These are phyloP conservation scores for Aotearoamyces nothofagi DNA, from an alignment of 2,329 filamentous ascomycete species.

Conservation along the genomic window DNA sequence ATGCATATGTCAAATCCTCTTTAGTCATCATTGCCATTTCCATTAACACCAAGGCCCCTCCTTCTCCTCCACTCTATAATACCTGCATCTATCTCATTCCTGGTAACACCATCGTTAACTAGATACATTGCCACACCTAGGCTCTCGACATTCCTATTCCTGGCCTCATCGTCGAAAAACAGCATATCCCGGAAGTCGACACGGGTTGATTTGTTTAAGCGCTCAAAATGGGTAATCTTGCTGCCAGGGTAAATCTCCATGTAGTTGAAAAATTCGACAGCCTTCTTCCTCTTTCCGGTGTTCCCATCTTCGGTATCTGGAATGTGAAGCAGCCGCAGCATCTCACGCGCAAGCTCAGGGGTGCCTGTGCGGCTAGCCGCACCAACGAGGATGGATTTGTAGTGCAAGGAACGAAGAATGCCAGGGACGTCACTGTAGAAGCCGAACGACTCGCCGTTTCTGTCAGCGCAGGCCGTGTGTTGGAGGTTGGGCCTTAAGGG, in stretches of 20 bases:
- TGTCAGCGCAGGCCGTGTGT: conserved; percentile 31
- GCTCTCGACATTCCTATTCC: conserved; percentile 68
- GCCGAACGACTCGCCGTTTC: conserved; percentile 47
- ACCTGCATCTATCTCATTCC: conserved; percentile 63
- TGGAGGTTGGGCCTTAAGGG: conserved; percentile 42
- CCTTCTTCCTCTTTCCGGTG: conserved; percentile 20
- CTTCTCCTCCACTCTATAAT: conserved; percentile 69
- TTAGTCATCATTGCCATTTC: neutral
- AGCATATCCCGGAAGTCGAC: conserved; percentile 72
- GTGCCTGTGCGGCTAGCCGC: conserved; percentile 71
- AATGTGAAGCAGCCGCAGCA: conserved; percentile 61
- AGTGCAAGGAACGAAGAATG: conserved; percentile 41
- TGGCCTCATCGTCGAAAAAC: conserved; percentile 86
- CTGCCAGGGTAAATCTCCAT: conserved; percentile 58
- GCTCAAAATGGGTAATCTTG: conserved; percentile 76
- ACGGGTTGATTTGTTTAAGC: conserved; percentile 54
- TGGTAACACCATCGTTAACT: conserved; percentile 64
- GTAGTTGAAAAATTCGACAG: conserved; percentile 44
- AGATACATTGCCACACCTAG: conserved; percentile 76
- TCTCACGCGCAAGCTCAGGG: conserved; percentile 64
- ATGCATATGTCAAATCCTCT: neutral
- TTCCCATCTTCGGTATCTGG: conserved; percentile 17
- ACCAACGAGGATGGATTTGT: conserved; percentile 37
- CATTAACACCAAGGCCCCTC: conserved; percentile 1
- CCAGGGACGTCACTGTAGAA: conserved; percentile 58